Percentiles rank a stretch among this genome's conserved stretches.
Evolutionary conservation across 2,329 filamentous ascomycete species (phyloP).

Genomic region (Alternaria gaisen): DNA sequence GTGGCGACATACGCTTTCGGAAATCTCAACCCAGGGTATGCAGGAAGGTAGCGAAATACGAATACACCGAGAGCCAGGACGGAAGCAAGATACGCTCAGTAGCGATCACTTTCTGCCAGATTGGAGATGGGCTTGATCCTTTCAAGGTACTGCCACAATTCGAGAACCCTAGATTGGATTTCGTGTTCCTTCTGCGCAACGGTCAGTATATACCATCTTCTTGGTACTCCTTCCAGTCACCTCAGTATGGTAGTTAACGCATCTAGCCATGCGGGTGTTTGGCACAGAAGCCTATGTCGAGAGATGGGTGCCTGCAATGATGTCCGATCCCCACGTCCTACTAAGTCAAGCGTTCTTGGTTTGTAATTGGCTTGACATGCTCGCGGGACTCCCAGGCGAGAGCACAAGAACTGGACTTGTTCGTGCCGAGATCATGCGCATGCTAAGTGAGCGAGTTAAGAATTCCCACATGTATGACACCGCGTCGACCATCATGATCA

Average conservation of each 20-base stretch:
- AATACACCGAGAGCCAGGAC: slow-evolving; percentile 14
- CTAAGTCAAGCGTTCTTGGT: slow-evolving; percentile 36
- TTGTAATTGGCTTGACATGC: slow-evolving; percentile 44
- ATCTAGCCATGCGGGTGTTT: slow-evolving; percentile 33
- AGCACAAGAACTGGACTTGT: slow-evolving; percentile 37
- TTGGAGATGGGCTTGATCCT: slow-evolving; percentile 34
- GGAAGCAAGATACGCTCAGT: slow-evolving; percentile 25
- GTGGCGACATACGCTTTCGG: not conserved
- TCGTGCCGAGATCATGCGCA: slow-evolving; percentile 38
- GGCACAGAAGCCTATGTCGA: slow-evolving; percentile 27
- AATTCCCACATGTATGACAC: slow-evolving; percentile 19
- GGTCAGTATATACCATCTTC: slow-evolving; percentile 14
- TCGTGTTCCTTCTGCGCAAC: slow-evolving; percentile 25
- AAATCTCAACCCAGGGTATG: not conserved
- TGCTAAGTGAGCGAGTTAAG: slow-evolving; percentile 36
- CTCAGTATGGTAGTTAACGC: not conserved
- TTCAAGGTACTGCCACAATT: slow-evolving; percentile 37
- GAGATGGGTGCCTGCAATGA: slow-evolving; percentile 40
- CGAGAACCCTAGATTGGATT: slow-evolving; percentile 24
- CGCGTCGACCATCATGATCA: slow-evolving; percentile 40
- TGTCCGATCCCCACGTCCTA: slow-evolving; percentile 36
- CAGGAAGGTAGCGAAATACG: not conserved
- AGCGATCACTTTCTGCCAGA: slow-evolving; percentile 6
- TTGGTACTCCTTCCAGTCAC: not conserved
- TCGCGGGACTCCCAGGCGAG: slow-evolving; percentile 28